phyloP scores from a whole-genome alignment of 2,329 filamentous ascomycete species.

The Juglanconis oblonga region DNA sequence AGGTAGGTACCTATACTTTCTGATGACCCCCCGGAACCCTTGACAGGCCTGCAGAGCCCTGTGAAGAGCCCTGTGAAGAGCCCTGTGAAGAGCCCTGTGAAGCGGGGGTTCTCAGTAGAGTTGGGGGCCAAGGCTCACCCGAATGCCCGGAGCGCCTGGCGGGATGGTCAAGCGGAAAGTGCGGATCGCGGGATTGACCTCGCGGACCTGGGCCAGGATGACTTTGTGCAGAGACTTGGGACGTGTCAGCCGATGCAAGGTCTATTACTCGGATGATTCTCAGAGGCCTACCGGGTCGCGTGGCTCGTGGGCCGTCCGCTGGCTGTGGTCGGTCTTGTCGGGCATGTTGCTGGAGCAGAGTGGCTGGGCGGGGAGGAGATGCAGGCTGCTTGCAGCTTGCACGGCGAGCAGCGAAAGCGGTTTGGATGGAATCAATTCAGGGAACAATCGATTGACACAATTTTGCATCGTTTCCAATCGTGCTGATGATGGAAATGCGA shows the following conservation, averaged over 20 bases:
- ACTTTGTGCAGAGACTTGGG: conserved; percentile 57
- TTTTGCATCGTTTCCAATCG: neutral
- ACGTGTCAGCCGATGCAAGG: neutral
- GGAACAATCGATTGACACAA: neutral
- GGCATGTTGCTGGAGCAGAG: conserved; percentile 11
- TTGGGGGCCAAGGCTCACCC: conserved; percentile 35
- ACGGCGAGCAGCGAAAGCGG: neutral
- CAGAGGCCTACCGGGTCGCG: conserved; percentile 55
- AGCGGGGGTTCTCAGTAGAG: neutral
- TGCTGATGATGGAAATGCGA: no score
- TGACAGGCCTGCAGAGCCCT: neutral
- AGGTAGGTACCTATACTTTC: no score
- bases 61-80: neutral
- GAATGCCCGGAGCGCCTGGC: conserved; percentile 39
- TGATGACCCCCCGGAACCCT: no score
- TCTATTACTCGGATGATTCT: neutral
- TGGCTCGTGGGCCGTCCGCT: conserved; percentile 72
- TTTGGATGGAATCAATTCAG: neutral
- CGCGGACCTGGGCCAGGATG: conserved; percentile 55
- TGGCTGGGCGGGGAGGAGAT: neutral
- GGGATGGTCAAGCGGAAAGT: conserved; percentile 64
- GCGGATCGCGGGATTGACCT: conserved; percentile 65
- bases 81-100: neutral
- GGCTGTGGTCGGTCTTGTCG: conserved; percentile 52
- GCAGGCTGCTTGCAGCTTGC: neutral